Conservation (phyloP, 345 rosid genomes). For the Citrus australasica region DNA sequence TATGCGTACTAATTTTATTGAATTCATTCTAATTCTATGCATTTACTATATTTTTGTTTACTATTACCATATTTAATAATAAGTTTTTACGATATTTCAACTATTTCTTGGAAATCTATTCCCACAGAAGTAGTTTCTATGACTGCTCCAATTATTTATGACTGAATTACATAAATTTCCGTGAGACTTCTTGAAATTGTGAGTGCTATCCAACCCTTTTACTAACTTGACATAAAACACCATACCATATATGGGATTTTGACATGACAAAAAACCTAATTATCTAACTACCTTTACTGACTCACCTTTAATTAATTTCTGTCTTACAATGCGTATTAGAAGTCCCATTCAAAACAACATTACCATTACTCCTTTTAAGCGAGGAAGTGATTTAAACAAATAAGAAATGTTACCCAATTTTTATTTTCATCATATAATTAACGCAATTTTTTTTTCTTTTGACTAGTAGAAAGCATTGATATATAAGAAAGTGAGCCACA, state of each 20-base stretch:
- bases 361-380: not conserved
- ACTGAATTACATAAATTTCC: not conserved
- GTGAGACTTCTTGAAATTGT: not conserved
- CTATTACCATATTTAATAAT: not conserved
- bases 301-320: not conserved
- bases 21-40: not conserved
- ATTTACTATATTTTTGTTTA: not conserved
- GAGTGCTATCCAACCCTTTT: not conserved
- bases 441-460: not conserved
- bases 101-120: not conserved
- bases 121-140: not conserved
- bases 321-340: not conserved
- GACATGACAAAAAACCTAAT: conserved; percentile 1
- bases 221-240: not conserved
- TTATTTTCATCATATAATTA: not conserved
- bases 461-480: not conserved
- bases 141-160: not conserved
- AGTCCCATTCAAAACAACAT: not conserved
- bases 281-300: not conserved
- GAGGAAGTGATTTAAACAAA: too few relatives aligned
- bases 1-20: not conserved
- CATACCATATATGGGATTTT: not conserved
- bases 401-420: too few relatives aligned
- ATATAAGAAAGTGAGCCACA: not conserved
- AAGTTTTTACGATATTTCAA: not conserved